Evolutionary conservation across 148 eudicot species (phyloP).

Genomic region (Rhododendron ferrugineum): DNA sequence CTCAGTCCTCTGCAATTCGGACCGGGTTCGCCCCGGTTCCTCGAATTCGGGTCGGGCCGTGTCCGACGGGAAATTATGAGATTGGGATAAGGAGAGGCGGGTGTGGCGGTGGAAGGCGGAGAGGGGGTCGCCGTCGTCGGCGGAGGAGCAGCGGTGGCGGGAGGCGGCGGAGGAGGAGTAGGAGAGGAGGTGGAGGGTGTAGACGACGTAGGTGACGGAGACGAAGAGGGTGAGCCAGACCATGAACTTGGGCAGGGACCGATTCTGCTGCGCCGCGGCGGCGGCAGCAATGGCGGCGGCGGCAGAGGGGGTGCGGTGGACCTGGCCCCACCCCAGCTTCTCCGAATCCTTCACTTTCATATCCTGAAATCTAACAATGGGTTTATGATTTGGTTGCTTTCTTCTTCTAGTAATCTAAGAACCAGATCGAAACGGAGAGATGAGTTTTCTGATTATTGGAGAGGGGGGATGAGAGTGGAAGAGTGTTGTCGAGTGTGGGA

Average conservation of each 20-base stretch:
- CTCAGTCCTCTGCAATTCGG: conserved; percentile 26
- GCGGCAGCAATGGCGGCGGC: neutral
- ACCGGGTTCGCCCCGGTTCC: neutral
- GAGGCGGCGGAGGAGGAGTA: conserved; percentile 29
- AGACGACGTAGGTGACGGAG: conserved; percentile 62
- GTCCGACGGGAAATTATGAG: neutral
- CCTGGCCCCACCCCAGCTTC: conserved; percentile 51
- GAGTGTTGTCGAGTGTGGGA: neutral
- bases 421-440: neutral
- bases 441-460: neutral
- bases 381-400: neutral
- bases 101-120: neutral
- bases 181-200: conserved; percentile 61
- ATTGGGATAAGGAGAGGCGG: neutral
- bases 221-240: conserved; percentile 56
- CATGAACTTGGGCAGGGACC: conserved; percentile 37
- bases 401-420: no score
- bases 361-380: neutral
- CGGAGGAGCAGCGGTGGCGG: conserved; percentile 11
- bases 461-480: neutral
- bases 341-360: conserved; percentile 54
- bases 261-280: neutral
- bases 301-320: conserved; percentile 30
- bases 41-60: neutral
- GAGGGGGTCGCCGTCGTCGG: conserved; percentile 18